phyloP scores from a whole-genome alignment of 1,284 basidiomycete genomes.

The Tremellales sp. region DNA sequence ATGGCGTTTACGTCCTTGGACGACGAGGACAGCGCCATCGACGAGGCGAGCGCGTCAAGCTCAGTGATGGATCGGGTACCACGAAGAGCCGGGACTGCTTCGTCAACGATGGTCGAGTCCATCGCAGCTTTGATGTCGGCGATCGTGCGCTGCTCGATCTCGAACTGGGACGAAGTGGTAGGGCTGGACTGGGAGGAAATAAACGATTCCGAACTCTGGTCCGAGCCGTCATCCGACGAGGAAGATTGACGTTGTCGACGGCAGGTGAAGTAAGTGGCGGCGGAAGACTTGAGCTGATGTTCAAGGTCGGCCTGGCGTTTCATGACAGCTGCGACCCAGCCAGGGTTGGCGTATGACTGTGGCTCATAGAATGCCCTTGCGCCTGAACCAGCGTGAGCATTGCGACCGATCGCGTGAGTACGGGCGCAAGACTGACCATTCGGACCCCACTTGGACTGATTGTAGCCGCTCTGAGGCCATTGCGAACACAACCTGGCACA shows the following conservation, averaged over 20 bases:
- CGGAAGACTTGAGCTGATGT: constrained; percentile 15
- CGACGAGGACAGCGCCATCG: constrained; percentile 22
- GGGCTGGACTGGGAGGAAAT: constrained; percentile 22
- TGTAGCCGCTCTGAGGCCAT: constrained; percentile 75
- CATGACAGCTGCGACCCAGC: constrained; percentile 60
- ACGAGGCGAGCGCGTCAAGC: constrained; percentile 24
- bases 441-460: constrained; percentile 66
- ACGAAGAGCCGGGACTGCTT: constrained; percentile 6
- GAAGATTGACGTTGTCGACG: constrained; percentile 9
- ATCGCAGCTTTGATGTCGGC: constrained; percentile 35
- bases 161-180: constrained; percentile 6
- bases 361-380: constrained; percentile 58
- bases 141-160: constrained; percentile 22
- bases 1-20: constrained; percentile 24
- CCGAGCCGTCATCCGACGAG: constrained; percentile 22
- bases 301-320: constrained; percentile 57
- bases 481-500: constrained; percentile 52
- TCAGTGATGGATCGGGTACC: constrained; percentile 19
- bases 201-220: constrained; percentile 9
- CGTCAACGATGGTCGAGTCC: constrained; percentile 27
- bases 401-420: neutral
- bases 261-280: constrained; percentile 24
- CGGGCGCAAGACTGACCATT: constrained; percentile 51
- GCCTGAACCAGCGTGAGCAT: constrained; percentile 20
- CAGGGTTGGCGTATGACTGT: constrained; percentile 64